Percentiles rank a stretch among this genome's conserved stretches.
These are phyloP conservation scores for Alternaria sp. DNA, from an alignment of 2,329 filamentous ascomycete genomes.

Conservation along the genomic window DNA sequence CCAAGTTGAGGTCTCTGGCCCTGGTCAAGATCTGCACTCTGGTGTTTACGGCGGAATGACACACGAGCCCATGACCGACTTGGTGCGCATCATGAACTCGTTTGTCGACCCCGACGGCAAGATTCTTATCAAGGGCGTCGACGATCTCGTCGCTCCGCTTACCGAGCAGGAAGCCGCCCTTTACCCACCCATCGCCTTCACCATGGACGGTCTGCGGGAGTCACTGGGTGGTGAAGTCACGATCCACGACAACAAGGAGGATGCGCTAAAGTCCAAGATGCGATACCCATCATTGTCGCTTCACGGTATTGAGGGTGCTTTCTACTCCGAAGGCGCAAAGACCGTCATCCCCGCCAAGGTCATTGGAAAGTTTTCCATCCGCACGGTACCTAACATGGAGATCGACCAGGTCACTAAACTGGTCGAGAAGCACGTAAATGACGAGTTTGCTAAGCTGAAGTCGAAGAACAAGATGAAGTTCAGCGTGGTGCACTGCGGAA, in stretches of 20 bases:
- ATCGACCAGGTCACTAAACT: slow-evolving; percentile 85
- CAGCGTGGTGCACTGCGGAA: slow-evolving; percentile 85
- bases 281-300: slow-evolving; percentile 91
- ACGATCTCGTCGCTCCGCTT: slow-evolving; percentile 89
- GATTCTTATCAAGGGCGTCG: slow-evolving; percentile 92
- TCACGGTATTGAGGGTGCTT: slow-evolving; percentile 94
- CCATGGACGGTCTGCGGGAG: slow-evolving; percentile 94
- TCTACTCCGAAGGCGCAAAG: slow-evolving; percentile 92
- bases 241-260: slow-evolving; percentile 88
- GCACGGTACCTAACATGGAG: slow-evolving; percentile 97
- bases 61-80: slow-evolving; percentile 98
- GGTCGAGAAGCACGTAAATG: slow-evolving; percentile 83
- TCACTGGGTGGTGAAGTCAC: slow-evolving; percentile 88
- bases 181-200: slow-evolving; percentile 92
- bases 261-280: slow-evolving; percentile 95
- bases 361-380: slow-evolving; percentile 96
- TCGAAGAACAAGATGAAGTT: slow-evolving; percentile 93
- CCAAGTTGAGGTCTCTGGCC: slow-evolving; percentile 86
- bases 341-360: slow-evolving; percentile 99
- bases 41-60: slow-evolving; percentile 96
- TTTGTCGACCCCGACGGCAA: slow-evolving; percentile 90
- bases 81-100: slow-evolving; percentile 80
- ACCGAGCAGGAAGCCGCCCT: slow-evolving; percentile 85
- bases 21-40: slow-evolving; percentile 92
- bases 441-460: slow-evolving; percentile 82